These are phyloP conservation scores for Orbilia ellipsospora DNA, from an alignment of 2,329 filamentous ascomycete species.

Conservation along the genomic window DNA sequence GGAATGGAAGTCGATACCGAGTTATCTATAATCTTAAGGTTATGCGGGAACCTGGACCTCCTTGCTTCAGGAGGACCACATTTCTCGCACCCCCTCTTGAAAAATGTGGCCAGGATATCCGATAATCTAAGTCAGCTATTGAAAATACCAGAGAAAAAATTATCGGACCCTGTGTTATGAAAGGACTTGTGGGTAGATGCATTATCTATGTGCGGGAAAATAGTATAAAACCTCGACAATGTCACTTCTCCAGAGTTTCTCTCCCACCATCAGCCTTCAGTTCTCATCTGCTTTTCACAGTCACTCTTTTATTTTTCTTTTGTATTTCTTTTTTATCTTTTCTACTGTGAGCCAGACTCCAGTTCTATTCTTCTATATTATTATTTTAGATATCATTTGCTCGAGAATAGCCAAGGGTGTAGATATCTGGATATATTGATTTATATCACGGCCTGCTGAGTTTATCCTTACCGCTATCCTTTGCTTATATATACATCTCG, in stretches of 20 bases:
- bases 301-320: neutral
- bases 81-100: too few relatives aligned
- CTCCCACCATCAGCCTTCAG: slow-evolving; percentile 1
- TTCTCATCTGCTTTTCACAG: neutral
- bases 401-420: too few relatives aligned
- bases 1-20: too few relatives aligned
- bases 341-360: slow-evolving; percentile 1
- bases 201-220: neutral
- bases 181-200: too few relatives aligned
- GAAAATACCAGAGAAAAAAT: too few relatives aligned
- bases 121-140: too few relatives aligned
- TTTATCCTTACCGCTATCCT: neutral
- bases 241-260: neutral
- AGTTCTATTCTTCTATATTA: slow-evolving; percentile 1
- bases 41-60: neutral
- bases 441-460: neutral
- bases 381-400: neutral
- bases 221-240: neutral
- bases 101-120: too few relatives aligned
- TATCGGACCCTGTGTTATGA: too few relatives aligned
- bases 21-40: slow-evolving; percentile 8
- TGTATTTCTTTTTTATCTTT: slow-evolving; percentile 6
- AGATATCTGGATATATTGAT: neutral
- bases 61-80: neutral
- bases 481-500: neutral